phyloP scores from a whole-genome alignment of 106 monocot genomes.

The Chionographis japonica region DNA sequence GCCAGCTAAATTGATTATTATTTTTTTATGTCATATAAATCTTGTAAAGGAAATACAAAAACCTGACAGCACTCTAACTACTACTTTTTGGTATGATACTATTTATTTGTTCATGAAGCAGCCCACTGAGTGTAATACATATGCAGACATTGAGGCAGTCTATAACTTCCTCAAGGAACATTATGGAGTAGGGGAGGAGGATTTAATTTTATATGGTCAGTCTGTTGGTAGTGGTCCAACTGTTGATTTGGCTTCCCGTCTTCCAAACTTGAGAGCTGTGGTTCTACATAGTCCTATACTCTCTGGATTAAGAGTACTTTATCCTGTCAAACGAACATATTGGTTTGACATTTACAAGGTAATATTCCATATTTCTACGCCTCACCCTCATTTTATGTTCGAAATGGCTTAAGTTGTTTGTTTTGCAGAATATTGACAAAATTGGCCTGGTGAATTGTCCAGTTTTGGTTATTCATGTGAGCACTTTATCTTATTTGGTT shows the following conservation, averaged over 20 bases:
- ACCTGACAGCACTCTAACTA: neutral
- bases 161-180: constrained; percentile 59
- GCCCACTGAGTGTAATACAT: constrained; percentile 66
- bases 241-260: constrained; percentile 60
- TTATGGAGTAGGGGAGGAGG: constrained; percentile 47
- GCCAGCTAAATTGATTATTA: neutral
- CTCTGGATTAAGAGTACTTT: constrained; percentile 71
- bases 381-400: neutral
- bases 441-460: constrained; percentile 65
- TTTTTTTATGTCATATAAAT: too few species aligned
- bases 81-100: constrained; percentile 1
- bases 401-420: neutral
- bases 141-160: constrained; percentile 69
- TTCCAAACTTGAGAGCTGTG: constrained; percentile 56
- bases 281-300: constrained; percentile 79
- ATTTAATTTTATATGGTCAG: constrained; percentile 78
- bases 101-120: constrained; percentile 25
- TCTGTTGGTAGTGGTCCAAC: constrained; percentile 90
- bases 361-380: neutral
- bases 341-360: constrained; percentile 97
- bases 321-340: constrained; percentile 63
- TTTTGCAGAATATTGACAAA: constrained; percentile 79
- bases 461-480: constrained; percentile 74
- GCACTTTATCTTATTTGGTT: constrained; percentile 1
- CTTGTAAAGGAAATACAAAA: neutral